Conservation (phyloP, 1,284 basidiomycete genomes). For the Crocinoboletus sp. region DNA sequence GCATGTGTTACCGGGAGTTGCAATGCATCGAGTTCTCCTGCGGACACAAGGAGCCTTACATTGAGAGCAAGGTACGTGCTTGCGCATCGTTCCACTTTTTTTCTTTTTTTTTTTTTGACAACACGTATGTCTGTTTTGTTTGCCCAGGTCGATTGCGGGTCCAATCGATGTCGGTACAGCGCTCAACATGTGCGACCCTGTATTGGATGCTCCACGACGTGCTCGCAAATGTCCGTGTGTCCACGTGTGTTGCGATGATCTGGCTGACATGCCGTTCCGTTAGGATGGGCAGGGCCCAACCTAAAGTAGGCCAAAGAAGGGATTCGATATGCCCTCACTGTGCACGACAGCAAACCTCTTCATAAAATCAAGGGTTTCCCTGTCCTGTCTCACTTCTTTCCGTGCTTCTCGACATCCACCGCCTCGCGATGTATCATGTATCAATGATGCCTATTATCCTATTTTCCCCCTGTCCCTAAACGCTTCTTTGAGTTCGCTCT, state of each 20-base stretch:
- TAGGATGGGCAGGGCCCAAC: slow-evolving; percentile 24
- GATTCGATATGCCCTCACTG: slow-evolving; percentile 24
- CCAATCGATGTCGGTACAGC: slow-evolving; percentile 39
- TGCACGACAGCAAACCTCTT: slow-evolving; percentile 11
- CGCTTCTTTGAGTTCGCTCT: slow-evolving; percentile 1
- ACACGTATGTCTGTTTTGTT: too few species aligned
- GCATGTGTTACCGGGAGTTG: slow-evolving; percentile 29
- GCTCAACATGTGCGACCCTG: slow-evolving; percentile 32
- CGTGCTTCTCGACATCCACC: not conserved
- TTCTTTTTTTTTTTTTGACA: too few species aligned
- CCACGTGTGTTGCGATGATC: not conserved
- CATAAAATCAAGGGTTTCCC: slow-evolving; percentile 4
- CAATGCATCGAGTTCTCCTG: slow-evolving; percentile 25
- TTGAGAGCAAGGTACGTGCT: slow-evolving; percentile 26
- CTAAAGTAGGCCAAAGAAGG: slow-evolving; percentile 18
- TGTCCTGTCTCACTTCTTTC: not conserved
- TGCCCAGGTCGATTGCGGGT: slow-evolving; percentile 38
- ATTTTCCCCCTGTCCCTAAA: slow-evolving; percentile 10
- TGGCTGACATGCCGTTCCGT: slow-evolving; percentile 6
- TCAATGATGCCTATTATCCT: slow-evolving; percentile 19
- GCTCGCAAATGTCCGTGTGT: slow-evolving; percentile 32
- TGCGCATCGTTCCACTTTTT: slow-evolving; percentile 4
- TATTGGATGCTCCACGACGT: slow-evolving; percentile 32
- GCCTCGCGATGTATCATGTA: slow-evolving; percentile 11
- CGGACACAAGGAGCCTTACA: slow-evolving; percentile 24